Base-by-base conservation (phyloP, 352 stramenopile species). In the Globisporangium takayamanum region DNA sequence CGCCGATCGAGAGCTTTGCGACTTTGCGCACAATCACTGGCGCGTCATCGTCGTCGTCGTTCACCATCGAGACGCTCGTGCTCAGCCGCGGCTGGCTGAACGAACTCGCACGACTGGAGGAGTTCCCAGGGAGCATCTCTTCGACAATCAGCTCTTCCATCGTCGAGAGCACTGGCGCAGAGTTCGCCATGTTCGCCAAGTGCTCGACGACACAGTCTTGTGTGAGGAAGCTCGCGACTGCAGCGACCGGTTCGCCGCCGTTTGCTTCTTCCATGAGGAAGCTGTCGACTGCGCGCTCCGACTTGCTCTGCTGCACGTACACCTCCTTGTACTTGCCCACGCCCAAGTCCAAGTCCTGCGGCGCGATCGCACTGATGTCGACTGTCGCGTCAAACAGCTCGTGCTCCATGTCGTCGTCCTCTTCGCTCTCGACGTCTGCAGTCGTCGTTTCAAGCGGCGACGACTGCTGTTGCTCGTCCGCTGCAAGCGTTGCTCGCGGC, bases 241-340 rank as follows among this genome's bases (percentile, higher is more conserved):
- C 44, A n/a, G 41, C 18, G 18, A 20, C 20, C 5, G 18, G 20
- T 10, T 53, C 45, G 6, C 51, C n/a, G 2, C 48, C 57, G 33
- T 47, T 18, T 8, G 48, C 20, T 60, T 81, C 72, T 8, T 68
- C 67, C 20, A 68, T 74, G 11, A 84, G 60, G 51, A 84, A 84
- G 36, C 68, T 80, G 33, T 73, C 74, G 37, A 84, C 66, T 50
- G 78, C 74, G 50, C 78, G 64, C 58, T 81, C 78, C 52, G 63
- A 69, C 37, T 64, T 46, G 48, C 44, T 54, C 50, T 66, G 60
- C 42, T 66, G 60, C 45, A 64, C 56, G 53, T 59, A 64, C 50
- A 56, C 61, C 16, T 84, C 57, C 50, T 78, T 78, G 62, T 89
- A 89, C 60, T 75, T 81, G 25, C 71, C 79, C 45, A 87, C 67